Base-by-base conservation (phyloP, 345 rosid species). In the Mallotus nudiflorus region DNA sequence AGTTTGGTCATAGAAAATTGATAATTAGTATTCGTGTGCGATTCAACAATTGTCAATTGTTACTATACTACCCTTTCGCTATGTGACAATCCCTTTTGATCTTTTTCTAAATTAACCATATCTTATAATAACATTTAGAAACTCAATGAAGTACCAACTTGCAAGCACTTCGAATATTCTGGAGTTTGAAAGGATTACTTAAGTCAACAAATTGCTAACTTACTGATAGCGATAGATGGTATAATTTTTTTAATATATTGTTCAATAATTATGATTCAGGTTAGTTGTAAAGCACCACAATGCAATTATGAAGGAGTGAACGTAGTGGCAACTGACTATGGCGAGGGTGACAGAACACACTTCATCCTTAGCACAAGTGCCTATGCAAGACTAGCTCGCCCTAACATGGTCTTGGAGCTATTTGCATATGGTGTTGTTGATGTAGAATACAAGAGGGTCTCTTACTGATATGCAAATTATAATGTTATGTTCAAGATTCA, bases 251-350 rank as follows among this genome's bases (percentile, higher is more conserved):
- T 10, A 31, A 9, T 33, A 2, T 64, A 33, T 6, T 0, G 15
- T 56, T 5, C 54, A 69, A 9, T 27, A 54, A 28, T n/a, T n/a
- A n/a, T 31, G 2, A 59, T 59, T 39, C 75, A 90, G 98, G 94
- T 92, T 61, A 85, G 91, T 75, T 93, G 97, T 86, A 91, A 72
- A 10, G 78, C 70, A 53, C 81, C 91, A 25, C 70, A 83, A n/a
- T 91, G 96, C 85, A 79, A 65, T 10, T 87, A 85, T 24, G 75
- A 85, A 1, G 98, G 98, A 37, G 87, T 80, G 77, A 72, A 76
- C 70, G 73, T 89, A 66, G 88, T 87, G 77, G 91, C 74, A 81
- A 91, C 97, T 9, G 98, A 93, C 89, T 87, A 84, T 13, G 96
- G 97, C 0, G 93, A 89, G 73, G 97, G 96, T 49, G 81, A 82